A percentile compares a stretch with the other conserved stretches of the same genome.
These are phyloP conservation scores for Torrubiellomyces zombiae DNA, from an alignment of 2,329 filamentous ascomycete genomes.

Conservation along the genomic window DNA sequence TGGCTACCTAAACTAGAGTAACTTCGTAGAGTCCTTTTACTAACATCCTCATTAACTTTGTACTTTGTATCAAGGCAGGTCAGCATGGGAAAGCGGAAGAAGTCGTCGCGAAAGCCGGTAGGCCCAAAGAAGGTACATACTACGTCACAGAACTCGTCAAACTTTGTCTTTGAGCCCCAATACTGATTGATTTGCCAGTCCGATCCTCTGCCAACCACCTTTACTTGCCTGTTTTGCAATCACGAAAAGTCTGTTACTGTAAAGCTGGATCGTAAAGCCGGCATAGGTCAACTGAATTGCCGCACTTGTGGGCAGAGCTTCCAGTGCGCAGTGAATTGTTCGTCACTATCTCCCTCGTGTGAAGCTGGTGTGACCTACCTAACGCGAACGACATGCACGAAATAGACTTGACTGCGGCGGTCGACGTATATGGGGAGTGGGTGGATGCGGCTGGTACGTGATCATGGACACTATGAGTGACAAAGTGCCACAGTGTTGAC, in stretches of 20 bases:
- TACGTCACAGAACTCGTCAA: too few relatives aligned
- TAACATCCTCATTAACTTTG: too few relatives aligned
- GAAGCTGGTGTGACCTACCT: neutral
- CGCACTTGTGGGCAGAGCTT: constrained; percentile 90
- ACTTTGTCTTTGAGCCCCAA: too few relatives aligned
- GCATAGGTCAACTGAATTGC: constrained; percentile 71
- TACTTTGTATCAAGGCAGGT: too few relatives aligned
- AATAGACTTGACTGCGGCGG: constrained; percentile 69
- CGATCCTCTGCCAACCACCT: constrained; percentile 63
- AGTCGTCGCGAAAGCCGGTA: constrained; percentile 66
- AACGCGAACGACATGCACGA: neutral
- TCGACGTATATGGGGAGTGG: constrained; percentile 97
- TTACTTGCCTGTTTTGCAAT: constrained; percentile 96
- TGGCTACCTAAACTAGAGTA: too few relatives aligned
- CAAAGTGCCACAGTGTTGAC: constrained; percentile 6
- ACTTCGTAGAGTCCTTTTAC: too few relatives aligned
- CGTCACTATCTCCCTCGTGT: constrained; percentile 10
- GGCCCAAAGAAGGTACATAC: constrained; percentile 73
- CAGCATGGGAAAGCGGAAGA: constrained; percentile 82
- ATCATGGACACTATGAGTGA: neutral
- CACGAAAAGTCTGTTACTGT: constrained; percentile 86
- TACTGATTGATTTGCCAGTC: too few relatives aligned
- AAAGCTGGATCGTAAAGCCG: constrained; percentile 85
- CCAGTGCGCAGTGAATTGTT: constrained; percentile 86
- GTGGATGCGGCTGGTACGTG: constrained; percentile 63